Percentiles rank a stretch among this genome's conserved stretches.
Evolutionary conservation across 129 eudicot species (phyloP).

Genomic region (Glebionis coronaria): DNA sequence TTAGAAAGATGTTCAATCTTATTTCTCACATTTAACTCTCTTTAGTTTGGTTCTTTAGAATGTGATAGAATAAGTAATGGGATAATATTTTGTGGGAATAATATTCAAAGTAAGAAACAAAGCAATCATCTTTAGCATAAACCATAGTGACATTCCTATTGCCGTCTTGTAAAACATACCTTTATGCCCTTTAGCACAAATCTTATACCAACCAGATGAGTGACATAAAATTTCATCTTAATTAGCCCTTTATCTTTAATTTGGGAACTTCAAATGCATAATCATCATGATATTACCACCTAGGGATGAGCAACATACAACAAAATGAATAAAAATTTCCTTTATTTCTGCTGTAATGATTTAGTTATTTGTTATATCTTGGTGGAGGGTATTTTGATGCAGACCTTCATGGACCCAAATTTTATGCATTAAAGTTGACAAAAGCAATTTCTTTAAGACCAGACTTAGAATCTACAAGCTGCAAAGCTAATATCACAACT

Average conservation of each 20-base stretch:
- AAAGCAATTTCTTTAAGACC: slow-evolving; percentile 47
- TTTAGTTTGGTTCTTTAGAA: slow-evolving; percentile 3
- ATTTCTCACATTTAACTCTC: background rate
- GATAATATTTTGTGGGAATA: slow-evolving; percentile 1
- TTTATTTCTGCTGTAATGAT: slow-evolving; percentile 11
- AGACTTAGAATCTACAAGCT: slow-evolving; percentile 46
- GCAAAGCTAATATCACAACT: slow-evolving; percentile 27
- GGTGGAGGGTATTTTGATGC: slow-evolving; percentile 27
- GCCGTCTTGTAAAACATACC: slow-evolving; percentile 26
- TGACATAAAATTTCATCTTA: background rate
- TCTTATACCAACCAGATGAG: slow-evolving; percentile 11
- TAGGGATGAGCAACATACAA: slow-evolving; percentile 5
- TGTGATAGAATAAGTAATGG: slow-evolving; percentile 4
- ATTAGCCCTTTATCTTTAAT: background rate
- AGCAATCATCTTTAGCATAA: slow-evolving; percentile 32
- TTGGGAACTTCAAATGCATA: slow-evolving; percentile 1
- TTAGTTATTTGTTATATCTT: background rate
- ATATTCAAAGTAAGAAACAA: slow-evolving; percentile 23
- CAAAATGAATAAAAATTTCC: background rate
- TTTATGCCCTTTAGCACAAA: slow-evolving; percentile 16
- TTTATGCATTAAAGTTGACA: slow-evolving; percentile 31
- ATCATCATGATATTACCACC: background rate
- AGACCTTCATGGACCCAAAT: slow-evolving; percentile 26
- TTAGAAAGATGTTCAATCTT: background rate
- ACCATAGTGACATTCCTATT: slow-evolving; percentile 32